Evolutionary conservation across 2,329 filamentous ascomycete genomes (phyloP), one percentile per base, ranked within the genome.

Genomic region (Cladosporium velox): DNA sequence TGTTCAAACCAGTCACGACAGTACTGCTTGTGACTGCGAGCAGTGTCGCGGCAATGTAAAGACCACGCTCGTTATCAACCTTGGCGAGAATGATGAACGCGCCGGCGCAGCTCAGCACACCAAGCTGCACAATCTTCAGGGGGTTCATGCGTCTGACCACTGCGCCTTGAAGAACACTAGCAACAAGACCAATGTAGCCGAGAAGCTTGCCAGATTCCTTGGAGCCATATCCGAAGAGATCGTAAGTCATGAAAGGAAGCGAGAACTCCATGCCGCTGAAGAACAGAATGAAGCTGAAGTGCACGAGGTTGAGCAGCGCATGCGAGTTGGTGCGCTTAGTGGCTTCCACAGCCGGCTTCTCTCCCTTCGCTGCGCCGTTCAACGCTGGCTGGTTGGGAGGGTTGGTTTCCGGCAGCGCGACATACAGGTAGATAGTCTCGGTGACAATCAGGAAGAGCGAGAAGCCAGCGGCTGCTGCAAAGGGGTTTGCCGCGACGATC

Each of bases 231-330:
- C 86, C 86, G 78, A 98, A 98, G 54, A 99, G 86, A 63, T 97
- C 94, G 73, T 95, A 96, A 0, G 94, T 98, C 88, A 99, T 93
- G 78, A 99, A 99, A 0, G 95, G 93, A 3, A 99, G 86, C 0
- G 93, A 97, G 78, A 97, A 98, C 77, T 99, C 95, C 90, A 99
- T 94, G 67, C 95, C 95, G 2, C 92, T 97, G 80, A 99, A 99
- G 80, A 97, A 97, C 14, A 99, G 88, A 67, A 99, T 88, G 79
- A 99, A 99, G 57, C 90, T 81, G 74, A 98, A 90, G 79, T 99
- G 95, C 0, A 92, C 89, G 1, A 90, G 80, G 76, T 97, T 97
- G 57, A 99, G 87, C 14, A 96, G 77, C 34, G 87, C 80, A 71
- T 95, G 92, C 3, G 90, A 92, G 79, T 98, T 98, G 3, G 92